Base-by-base conservation (phyloP, 176 grass and related monocot species). In the Hyparrhenia diplandra region DNA sequence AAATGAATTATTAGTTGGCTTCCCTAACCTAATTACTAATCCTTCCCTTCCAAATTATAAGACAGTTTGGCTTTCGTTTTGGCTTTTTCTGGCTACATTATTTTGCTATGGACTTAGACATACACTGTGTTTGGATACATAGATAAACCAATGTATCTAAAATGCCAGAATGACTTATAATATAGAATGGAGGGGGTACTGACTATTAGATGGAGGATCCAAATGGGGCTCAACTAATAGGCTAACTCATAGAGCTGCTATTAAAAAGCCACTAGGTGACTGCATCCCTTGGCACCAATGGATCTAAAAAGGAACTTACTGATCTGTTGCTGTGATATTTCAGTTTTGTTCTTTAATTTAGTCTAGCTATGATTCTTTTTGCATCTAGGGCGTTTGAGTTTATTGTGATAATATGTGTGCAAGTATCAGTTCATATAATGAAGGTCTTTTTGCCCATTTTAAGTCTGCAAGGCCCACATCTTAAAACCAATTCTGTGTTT, bases 401-500 rank as follows among this genome's bases (percentile, higher is more conserved):
- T 52, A 14, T 2, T 12, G 13, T 67, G 10, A 6, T 79, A 34
- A 4, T 82, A 36, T 35, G 3, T 16, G 3, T 46, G 24, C 10
- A 14, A 21, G 30, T 63, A 67, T 68, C 10, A 17, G 65, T 82
- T 42, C 17, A 59, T 4, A 10, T 27, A 73, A 28, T 58, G 39
- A 27, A 41, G 21, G 31, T 5, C 17, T 79, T 41, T 29, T 82
- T 70, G 27, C 34, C 5, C 5, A n/a, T 17, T 43, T 82, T 75
- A 10, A 45, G 5, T 41, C 6, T 57, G 43, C 23, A 14, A 28
- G 67, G 70, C n/a, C 29, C 10, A 6, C 69, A 16, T 71, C 18
- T 73, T 73, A 14, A 46, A 58, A 52, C 28, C 18, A 84, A 24
- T 79, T 78, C 3, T 24, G 57, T 84, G 2, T 76, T 75, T 40